phyloP scores from a whole-genome alignment of 2,329 filamentous ascomycete genomes.

The Tolypocladium cylindrosporum region DNA sequence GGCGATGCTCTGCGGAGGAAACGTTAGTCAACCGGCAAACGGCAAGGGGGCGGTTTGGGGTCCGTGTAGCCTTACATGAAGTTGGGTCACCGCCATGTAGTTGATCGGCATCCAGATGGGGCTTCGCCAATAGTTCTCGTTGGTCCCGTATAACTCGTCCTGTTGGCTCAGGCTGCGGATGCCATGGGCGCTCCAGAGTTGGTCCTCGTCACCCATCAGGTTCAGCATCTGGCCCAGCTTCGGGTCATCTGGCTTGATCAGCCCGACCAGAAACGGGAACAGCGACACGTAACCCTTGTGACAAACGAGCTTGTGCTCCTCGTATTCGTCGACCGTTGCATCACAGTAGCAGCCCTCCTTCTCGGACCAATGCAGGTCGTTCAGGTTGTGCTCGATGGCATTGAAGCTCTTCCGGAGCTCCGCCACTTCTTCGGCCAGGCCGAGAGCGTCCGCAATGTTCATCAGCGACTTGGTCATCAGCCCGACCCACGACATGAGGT shows the following conservation, averaged over 20 bases:
- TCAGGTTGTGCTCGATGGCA: constrained; percentile 76
- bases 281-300: constrained; percentile 95
- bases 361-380: constrained; percentile 88
- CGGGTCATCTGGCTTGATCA: constrained; percentile 63
- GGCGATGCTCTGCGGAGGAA: constrained; percentile 44
- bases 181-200: constrained; percentile 87
- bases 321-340: constrained; percentile 88
- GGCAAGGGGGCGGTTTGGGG: background rate
- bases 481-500: constrained; percentile 95
- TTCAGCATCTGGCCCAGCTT: constrained; percentile 67
- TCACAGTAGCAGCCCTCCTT: constrained; percentile 81
- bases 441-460: constrained; percentile 69
- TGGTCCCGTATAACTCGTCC: constrained; percentile 76
- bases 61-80: constrained; percentile 52
- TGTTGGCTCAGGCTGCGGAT: constrained; percentile 80
- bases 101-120: constrained; percentile 97
- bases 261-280: constrained; percentile 81
- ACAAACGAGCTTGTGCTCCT: constrained; percentile 82
- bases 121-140: constrained; percentile 94
- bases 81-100: constrained; percentile 71
- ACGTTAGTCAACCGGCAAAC: background rate
- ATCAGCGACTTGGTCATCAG: constrained; percentile 83
- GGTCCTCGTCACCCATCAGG: constrained; percentile 67
- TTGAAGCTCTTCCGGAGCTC: constrained; percentile 63
- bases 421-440: constrained; percentile 62